A percentile compares a stretch with the other conserved stretches of the same genome.
Evolutionary conservation across 2,329 filamentous ascomycete genomes (phyloP).

Genomic region (Venturia carpophila): DNA sequence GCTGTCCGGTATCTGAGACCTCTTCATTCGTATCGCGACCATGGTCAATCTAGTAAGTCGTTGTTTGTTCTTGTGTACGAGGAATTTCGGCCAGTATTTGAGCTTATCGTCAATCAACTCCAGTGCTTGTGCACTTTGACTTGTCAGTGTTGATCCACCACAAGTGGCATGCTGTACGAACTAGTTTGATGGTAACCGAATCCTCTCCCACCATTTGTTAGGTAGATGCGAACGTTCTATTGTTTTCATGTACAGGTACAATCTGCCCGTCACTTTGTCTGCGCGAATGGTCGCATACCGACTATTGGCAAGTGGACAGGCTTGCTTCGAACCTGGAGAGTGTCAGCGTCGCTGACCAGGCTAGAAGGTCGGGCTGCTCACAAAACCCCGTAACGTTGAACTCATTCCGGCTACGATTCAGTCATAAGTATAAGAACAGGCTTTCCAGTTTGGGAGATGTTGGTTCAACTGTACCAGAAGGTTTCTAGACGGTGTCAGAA

Average conservation of each 20-base stretch:
- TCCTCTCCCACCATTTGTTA: conserved; percentile 87
- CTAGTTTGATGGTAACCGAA: conserved; percentile 86
- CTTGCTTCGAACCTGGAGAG: conserved; percentile 60
- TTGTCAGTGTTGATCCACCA: too few species aligned
- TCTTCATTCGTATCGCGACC: conserved; percentile 70
- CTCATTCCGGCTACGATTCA: conserved; percentile 56
- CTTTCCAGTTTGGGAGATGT: neutral
- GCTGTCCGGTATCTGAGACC: conserved; percentile 24
- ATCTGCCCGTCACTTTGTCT: conserved; percentile 67
- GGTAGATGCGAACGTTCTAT: conserved; percentile 83
- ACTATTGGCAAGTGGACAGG: conserved; percentile 83
- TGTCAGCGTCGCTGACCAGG: too few species aligned
- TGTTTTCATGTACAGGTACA: conserved; percentile 96
- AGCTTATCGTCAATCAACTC: conserved; percentile 78
- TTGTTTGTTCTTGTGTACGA: conserved; percentile 94
- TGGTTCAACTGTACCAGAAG: too few species aligned
- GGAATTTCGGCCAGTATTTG: conserved; percentile 91
- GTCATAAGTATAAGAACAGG: neutral
- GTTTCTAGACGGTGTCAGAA: too few species aligned
- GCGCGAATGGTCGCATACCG: conserved; percentile 87
- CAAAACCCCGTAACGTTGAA: conserved; percentile 60
- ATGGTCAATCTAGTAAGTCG: conserved; percentile 85
- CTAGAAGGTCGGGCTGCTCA: too few species aligned
- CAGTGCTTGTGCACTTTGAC: conserved; percentile 51
- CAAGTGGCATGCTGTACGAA: too few species aligned